Evolutionary conservation across 2,329 filamentous ascomycete species (phyloP).

Genomic region (Microdochium trichocladiopsis): DNA sequence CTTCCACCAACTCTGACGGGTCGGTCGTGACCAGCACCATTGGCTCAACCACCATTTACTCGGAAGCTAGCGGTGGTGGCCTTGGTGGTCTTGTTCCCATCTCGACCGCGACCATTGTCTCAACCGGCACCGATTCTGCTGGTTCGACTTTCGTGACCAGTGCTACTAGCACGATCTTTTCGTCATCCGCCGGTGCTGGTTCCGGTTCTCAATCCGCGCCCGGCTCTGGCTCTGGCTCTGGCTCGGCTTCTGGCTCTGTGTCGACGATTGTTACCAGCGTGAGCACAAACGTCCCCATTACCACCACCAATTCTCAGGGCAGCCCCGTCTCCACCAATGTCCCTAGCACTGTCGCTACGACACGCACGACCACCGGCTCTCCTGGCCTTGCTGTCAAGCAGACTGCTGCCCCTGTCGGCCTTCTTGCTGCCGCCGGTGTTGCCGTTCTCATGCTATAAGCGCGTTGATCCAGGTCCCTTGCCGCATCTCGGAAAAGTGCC

Average conservation of each 20-base stretch:
- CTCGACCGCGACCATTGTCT: conserved; percentile 6
- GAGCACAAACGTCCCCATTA: conserved; percentile 11
- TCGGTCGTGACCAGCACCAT: conserved; percentile 9
- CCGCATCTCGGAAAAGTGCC: too few species aligned
- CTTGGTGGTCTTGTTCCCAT: conserved; percentile 4
- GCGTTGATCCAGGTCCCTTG: too few species aligned
- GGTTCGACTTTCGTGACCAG: conserved; percentile 5
- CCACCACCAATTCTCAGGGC: neutral
- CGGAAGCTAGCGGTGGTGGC: conserved; percentile 3
- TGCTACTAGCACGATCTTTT: conserved; percentile 13
- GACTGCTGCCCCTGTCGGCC: conserved; percentile 18
- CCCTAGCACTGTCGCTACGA: neutral
- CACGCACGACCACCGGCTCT: conserved; percentile 2
- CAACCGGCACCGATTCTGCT: conserved; percentile 6
- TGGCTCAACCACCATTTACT: conserved; percentile 1
- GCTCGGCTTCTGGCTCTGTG: conserved; percentile 8
- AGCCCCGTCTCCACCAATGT: conserved; percentile 2
- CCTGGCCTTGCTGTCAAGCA: conserved; percentile 9
- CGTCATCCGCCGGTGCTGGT: conserved; percentile 6
- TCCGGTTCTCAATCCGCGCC: conserved; percentile 9
- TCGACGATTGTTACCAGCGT: conserved; percentile 12
- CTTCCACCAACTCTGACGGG: conserved; percentile 1
- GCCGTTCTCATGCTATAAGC: conserved; percentile 18
- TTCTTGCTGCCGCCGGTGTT: conserved; percentile 20
- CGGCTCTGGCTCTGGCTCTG: conserved; percentile 9